A percentile compares a stretch with the other conserved stretches of the same genome.
Conservation (phyloP, 495 filamentous ascomycete species). For the Hyphodiscus hymeniophilus region DNA sequence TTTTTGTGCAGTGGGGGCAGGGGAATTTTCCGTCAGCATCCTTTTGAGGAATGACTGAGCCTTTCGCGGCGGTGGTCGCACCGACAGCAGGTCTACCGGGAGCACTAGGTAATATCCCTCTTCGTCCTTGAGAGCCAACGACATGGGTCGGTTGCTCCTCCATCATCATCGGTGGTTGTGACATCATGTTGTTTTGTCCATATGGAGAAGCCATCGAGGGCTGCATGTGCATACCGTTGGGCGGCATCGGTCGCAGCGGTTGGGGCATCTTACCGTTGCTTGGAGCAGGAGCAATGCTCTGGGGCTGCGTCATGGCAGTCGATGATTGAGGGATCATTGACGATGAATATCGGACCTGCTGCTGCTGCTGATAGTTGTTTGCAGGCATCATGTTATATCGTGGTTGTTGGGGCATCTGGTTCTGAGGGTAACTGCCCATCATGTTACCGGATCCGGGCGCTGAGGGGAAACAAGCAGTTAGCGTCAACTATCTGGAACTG, state of each 20-base stretch:
- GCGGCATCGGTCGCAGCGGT: slow-evolving; percentile 53
- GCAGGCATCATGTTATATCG: slow-evolving; percentile 17
- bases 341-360: slow-evolving; percentile 49
- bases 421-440: slow-evolving; percentile 24
- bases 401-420: slow-evolving; percentile 6
- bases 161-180: slow-evolving; percentile 20
- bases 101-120: slow-evolving; percentile 84
- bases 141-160: slow-evolving; percentile 73
- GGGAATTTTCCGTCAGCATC: slow-evolving; percentile 96
- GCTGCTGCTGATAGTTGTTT: slow-evolving; percentile 41
- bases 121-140: slow-evolving; percentile 82
- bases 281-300: slow-evolving; percentile 64
- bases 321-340: slow-evolving; percentile 59
- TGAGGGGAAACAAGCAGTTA: too few relatives aligned
- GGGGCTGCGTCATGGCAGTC: slow-evolving; percentile 56
- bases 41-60: slow-evolving; percentile 75
- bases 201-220: slow-evolving; percentile 41
- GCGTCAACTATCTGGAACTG: too few relatives aligned
- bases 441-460: slow-evolving; percentile 50
- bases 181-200: slow-evolving; percentile 29
- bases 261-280: slow-evolving; percentile 36
- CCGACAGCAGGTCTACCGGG: slow-evolving; percentile 66
- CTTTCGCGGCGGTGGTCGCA: slow-evolving; percentile 56
- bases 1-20: slow-evolving; percentile 94
- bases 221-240: slow-evolving; percentile 39